Conservation (phyloP, 257 asterid species). For the Prunella vulgaris region DNA sequence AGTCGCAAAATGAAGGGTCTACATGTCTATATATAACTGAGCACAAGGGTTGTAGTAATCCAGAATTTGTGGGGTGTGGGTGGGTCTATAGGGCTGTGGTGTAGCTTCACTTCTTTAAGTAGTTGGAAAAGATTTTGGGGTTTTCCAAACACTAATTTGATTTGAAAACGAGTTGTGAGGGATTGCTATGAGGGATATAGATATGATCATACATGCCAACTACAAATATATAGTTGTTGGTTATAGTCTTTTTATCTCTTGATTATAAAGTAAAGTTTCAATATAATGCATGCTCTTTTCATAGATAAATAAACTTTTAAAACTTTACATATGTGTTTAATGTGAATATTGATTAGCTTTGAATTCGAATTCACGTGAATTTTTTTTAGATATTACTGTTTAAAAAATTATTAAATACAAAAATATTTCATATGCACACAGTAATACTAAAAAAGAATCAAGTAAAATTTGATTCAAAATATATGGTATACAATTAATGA, state of each 20-base stretch:
- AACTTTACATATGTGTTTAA: too few relatives aligned
- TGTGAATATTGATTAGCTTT: too few relatives aligned
- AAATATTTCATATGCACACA: too few relatives aligned
- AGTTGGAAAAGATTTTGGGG: conserved; percentile 20
- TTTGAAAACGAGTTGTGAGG: conserved; percentile 10
- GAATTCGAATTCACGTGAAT: too few relatives aligned
- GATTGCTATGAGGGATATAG: neutral
- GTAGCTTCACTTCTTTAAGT: conserved; percentile 9
- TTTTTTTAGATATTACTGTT: too few relatives aligned
- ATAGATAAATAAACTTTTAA: too few relatives aligned
- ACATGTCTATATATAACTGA: conserved; percentile 7
- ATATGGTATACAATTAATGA: too few relatives aligned
- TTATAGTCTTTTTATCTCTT: neutral
- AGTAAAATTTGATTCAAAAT: too few relatives aligned
- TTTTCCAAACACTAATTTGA: conserved; percentile 1
- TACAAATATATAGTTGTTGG: neutral
- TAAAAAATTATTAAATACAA: too few relatives aligned
- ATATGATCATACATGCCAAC: neutral
- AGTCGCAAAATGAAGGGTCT: conserved; percentile 20
- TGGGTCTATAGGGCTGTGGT: conserved; percentile 37
- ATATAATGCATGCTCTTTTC: too few relatives aligned
- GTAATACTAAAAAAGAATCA: too few relatives aligned
- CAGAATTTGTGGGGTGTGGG: conserved; percentile 39
- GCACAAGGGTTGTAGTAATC: conserved; percentile 25
- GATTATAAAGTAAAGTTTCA: neutral